Percentiles rank a stretch among this genome's conserved stretches.
Evolutionary conservation across 2,329 filamentous ascomycete species (phyloP).

Genomic region (Colletotrichum chrysophilum): DNA sequence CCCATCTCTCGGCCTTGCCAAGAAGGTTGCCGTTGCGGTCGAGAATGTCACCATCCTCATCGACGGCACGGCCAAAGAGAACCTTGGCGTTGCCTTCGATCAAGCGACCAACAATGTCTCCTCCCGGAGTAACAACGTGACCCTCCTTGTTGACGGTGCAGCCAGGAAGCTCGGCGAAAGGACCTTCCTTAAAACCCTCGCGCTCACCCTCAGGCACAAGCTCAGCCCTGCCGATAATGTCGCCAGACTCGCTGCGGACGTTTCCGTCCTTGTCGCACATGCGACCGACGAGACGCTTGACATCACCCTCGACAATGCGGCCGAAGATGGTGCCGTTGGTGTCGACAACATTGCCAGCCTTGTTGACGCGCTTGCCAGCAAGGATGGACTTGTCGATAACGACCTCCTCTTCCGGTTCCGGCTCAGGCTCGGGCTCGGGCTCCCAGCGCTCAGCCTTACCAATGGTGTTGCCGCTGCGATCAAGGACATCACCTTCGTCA

Average conservation of each 20-base stretch:
- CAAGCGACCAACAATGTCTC: slow-evolving; percentile 75
- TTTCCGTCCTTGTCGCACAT: slow-evolving; percentile 76
- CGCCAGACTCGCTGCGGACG: slow-evolving; percentile 75
- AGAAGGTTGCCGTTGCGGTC: slow-evolving; percentile 73
- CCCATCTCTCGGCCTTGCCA: slow-evolving; percentile 65
- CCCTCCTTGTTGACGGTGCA: slow-evolving; percentile 73
- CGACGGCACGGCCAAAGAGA: slow-evolving; percentile 75
- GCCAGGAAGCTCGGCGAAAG: slow-evolving; percentile 70
- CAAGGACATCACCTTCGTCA: slow-evolving; percentile 71
- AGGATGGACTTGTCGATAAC: slow-evolving; percentile 64
- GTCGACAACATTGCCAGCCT: slow-evolving; percentile 68
- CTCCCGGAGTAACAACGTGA: slow-evolving; percentile 68
- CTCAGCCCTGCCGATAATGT: slow-evolving; percentile 71
- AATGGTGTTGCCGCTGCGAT: slow-evolving; percentile 70
- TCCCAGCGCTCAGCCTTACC: slow-evolving; percentile 75
- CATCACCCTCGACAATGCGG: slow-evolving; percentile 70
- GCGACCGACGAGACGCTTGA: slow-evolving; percentile 67
- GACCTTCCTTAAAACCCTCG: slow-evolving; percentile 67
- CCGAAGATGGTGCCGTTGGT: slow-evolving; percentile 61
- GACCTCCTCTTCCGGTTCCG: slow-evolving; percentile 52
- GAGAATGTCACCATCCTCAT: slow-evolving; percentile 82
- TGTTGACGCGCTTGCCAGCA: slow-evolving; percentile 75
- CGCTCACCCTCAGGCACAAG: slow-evolving; percentile 72
- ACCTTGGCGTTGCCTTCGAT: slow-evolving; percentile 73
- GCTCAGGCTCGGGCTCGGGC: slow-evolving; percentile 51